phyloP scores from a whole-genome alignment of 345 rosid genomes.

The Excoecaria cochinchinensis region DNA sequence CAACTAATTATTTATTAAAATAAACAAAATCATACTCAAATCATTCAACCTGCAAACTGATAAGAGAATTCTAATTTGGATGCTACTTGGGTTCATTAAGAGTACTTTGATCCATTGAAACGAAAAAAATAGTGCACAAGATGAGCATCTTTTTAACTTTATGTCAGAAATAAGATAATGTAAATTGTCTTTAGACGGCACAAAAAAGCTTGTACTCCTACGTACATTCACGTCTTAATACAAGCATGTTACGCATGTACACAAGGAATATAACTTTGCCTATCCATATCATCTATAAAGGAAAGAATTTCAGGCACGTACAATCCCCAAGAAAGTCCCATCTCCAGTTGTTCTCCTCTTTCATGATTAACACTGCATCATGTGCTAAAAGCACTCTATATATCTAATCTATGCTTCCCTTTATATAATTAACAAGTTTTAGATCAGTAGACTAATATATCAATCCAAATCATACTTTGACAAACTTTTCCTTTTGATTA shows the following conservation, averaged over 20 bases:
- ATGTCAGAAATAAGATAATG: too few relatives aligned
- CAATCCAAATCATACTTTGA: not conserved
- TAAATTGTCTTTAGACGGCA: not conserved
- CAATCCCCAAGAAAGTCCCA: constrained; percentile 4
- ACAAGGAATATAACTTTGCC: not conserved
- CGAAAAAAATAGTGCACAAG: constrained; percentile 10
- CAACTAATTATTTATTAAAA: too few relatives aligned
- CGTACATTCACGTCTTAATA: not conserved
- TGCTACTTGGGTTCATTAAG: too few relatives aligned
- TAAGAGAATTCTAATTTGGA: not conserved
- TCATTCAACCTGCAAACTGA: not conserved
- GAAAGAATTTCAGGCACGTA: not conserved
- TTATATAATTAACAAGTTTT: not conserved
- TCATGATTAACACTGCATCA: not conserved
- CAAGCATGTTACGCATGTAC: not conserved
- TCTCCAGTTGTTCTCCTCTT: constrained; percentile 11
- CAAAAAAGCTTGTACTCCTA: not conserved
- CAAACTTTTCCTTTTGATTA: not conserved
- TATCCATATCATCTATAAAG: not conserved
- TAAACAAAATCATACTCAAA: too few relatives aligned
- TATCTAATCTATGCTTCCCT: not conserved
- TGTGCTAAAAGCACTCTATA: not conserved
- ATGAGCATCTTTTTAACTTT: constrained; percentile 1
- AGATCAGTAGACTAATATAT: not conserved
- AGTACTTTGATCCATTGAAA: not conserved